Conservation (phyloP, 1,139 yeast species). For the Lodderomyces elongisporus region DNA sequence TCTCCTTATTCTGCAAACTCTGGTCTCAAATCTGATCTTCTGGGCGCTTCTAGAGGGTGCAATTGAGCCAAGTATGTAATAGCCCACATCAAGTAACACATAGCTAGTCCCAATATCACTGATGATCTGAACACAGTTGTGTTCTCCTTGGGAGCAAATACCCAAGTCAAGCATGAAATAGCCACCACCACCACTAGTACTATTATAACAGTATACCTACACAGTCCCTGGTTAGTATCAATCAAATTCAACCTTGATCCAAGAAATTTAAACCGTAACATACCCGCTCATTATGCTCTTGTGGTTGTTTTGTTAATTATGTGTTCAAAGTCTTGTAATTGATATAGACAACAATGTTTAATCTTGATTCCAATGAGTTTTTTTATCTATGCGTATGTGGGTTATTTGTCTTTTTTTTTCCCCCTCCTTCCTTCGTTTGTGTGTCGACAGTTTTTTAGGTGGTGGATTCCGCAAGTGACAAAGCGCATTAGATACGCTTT, state of each 20-base stretch:
- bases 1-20: too few species aligned
- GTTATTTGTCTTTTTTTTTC: too few species aligned
- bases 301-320: background rate
- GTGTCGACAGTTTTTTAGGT: too few species aligned
- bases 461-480: too few species aligned
- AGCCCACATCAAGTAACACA: slow-evolving; percentile 96
- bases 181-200: slow-evolving; percentile 59
- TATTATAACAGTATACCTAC: slow-evolving; percentile 70
- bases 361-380: too few species aligned
- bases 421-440: too few species aligned
- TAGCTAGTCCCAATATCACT: slow-evolving; percentile 70
- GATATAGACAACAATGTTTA: too few species aligned
- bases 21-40: slow-evolving; percentile 77
- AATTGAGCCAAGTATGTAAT: slow-evolving; percentile 75
- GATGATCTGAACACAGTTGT: slow-evolving; percentile 87
- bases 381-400: too few species aligned
- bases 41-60: slow-evolving; percentile 79
- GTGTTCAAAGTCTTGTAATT: background rate
- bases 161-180: slow-evolving; percentile 59
- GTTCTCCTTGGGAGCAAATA: slow-evolving; percentile 56
- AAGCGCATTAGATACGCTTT: too few species aligned
- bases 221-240: too few species aligned
- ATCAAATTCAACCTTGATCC: too few species aligned
- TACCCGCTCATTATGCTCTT: slow-evolving; percentile 20
- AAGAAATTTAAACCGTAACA: too few species aligned